Conservation (phyloP, 1,139 yeast species). For the Wickerhamomyces sp. region DNA sequence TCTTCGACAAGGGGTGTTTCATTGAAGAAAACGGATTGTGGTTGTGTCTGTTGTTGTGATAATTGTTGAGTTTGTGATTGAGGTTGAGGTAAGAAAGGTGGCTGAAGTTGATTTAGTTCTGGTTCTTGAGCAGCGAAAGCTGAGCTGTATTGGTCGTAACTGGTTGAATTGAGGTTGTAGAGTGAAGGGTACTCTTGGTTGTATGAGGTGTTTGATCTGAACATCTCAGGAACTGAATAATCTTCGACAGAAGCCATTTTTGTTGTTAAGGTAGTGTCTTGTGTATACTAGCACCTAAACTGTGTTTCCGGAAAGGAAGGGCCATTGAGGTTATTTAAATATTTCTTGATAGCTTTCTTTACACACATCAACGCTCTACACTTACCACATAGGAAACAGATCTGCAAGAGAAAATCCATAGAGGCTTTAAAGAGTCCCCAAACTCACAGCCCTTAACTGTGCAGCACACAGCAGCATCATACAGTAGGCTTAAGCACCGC, state of each 20-base stretch:
- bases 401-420: slow-evolving; percentile 2
- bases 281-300: not conserved
- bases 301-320: not conserved
- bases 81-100: not conserved
- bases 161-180: slow-evolving; percentile 1
- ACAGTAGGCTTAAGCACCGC: not conserved
- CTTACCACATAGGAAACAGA: not conserved
- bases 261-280: not conserved
- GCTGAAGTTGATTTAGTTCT: not conserved
- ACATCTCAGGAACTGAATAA: slow-evolving; percentile 9
- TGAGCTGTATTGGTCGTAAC: slow-evolving; percentile 7
- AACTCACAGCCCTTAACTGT: not conserved
- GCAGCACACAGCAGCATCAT: not conserved
- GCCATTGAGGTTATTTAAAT: not conserved
- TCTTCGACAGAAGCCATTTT: slow-evolving; percentile 18
- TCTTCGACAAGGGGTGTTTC: not conserved
- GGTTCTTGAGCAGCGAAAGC: slow-evolving; percentile 12
- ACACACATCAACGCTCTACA: not conserved
- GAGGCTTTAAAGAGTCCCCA: not conserved
- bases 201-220: slow-evolving; percentile 3
- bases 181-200: not conserved
- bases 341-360: not conserved
- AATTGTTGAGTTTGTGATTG: not conserved
- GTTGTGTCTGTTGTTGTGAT: slow-evolving; percentile 1
- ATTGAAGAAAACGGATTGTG: not conserved